Base-by-base conservation (phyloP, 768 basidiomycete species). In the Russula foetens region DNA sequence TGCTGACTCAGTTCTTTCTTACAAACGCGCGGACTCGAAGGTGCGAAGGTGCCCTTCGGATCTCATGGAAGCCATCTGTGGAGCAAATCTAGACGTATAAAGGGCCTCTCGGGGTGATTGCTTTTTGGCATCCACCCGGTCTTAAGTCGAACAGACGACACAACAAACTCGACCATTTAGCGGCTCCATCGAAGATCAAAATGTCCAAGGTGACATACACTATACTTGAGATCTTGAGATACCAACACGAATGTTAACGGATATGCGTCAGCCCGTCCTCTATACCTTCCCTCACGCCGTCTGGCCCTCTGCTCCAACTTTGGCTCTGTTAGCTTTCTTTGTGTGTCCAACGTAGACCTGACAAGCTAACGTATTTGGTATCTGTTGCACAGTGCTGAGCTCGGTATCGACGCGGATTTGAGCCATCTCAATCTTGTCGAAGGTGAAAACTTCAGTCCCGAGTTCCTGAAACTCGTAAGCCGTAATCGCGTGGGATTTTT, bases 391-490 rank as follows among this genome's bases (percentile, higher is more conserved):
- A 59, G 58, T 7, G 43, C n/a, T 38, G 58, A 59, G 43, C 58
- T 59, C 23, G 50, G n/a, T 21, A 35, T 59, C n/a, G 58, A 59
- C 17, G 50, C 50, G 28, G 58, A 59, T 5, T 38, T 28, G 24
- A 38, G n/a, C 1, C 14, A 15, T 19, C 24, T 59, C 33, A 46
- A 59, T n/a, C 50, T 59, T 11, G 4, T 38, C 24, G 44, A 59
- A 11, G 50, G 50, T 2, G 58, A 24, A 12, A 52, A 51, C 44
- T 59, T 59, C 33, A 44, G 21, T 5, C 50, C 50, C 1, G 50
- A 53, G 24, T 52, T 59, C 33, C 19, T 59, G 14, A 53, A 59
- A 26, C 23, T 59, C 38, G 58, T 59, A 46, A 46, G 50, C 17
- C 7, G 39, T 17, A 19, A 12, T 41, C 19, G 39, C 15, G 1